These are phyloP conservation scores for Calonectria pseudoturangicola DNA, from an alignment of 2,329 filamentous ascomycete species.

Conservation along the genomic window DNA sequence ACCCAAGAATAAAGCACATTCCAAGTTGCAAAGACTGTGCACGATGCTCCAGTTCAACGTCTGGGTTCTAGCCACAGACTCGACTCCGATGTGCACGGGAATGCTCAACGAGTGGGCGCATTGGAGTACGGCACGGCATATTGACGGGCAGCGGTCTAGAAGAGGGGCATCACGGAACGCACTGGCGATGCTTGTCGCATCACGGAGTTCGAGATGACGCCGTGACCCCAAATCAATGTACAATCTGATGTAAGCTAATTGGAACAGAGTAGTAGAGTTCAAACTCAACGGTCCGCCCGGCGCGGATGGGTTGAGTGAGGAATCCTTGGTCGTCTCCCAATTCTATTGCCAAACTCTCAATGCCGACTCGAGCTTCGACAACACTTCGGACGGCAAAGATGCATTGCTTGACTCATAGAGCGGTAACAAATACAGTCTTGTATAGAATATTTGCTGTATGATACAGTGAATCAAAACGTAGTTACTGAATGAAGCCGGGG, in stretches of 20 bases:
- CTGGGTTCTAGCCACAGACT: neutral
- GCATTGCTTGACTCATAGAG: too few species aligned
- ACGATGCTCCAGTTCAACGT: neutral
- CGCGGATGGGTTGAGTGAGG: neutral
- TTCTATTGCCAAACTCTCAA: neutral
- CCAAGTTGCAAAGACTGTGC: neutral
- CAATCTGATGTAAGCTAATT: neutral
- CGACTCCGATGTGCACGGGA: neutral
- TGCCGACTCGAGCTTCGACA: neutral
- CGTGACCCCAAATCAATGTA: neutral
- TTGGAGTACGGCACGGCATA: neutral
- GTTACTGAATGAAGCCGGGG: too few species aligned
- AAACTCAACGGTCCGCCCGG: neutral
- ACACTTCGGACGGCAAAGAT: too few species aligned
- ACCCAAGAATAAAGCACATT: neutral
- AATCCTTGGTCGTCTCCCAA: neutral
- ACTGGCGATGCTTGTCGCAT: neutral
- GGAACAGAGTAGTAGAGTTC: neutral
- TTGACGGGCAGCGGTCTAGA: neutral
- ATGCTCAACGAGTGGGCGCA: neutral
- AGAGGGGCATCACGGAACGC: neutral
- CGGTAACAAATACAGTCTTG: too few species aligned
- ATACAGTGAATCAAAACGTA: too few species aligned
- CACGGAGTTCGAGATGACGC: neutral
- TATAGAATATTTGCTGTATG: too few species aligned